Evolutionary conservation across 2,329 filamentous ascomycete genomes (phyloP).

Genomic region (Exophiala sp.): DNA sequence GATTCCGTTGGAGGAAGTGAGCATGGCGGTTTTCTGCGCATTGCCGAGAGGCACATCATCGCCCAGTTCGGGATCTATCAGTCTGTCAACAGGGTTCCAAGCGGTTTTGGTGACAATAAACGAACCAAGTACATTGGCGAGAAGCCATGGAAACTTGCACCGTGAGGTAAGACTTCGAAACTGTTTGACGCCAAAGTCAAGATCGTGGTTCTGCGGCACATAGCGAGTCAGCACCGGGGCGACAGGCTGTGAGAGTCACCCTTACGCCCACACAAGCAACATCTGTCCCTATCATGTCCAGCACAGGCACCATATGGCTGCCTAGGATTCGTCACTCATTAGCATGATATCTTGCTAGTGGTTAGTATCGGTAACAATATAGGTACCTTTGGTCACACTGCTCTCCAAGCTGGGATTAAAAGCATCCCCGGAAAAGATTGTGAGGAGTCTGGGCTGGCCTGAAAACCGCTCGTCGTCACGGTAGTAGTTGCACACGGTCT

Average conservation of each 20-base stretch:
- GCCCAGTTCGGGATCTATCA: conserved; percentile 71
- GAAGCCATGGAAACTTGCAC: conserved; percentile 81
- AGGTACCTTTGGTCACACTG: conserved; percentile 74
- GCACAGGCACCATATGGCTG: conserved; percentile 76
- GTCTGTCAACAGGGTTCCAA: conserved; percentile 70
- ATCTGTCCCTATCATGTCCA: conserved; percentile 71
- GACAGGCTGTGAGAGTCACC: conserved; percentile 23
- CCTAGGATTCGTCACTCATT: conserved; percentile 11
- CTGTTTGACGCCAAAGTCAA: conserved; percentile 83
- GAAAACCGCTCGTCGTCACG: conserved; percentile 55
- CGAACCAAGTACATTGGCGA: conserved; percentile 62
- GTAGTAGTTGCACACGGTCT: conserved; percentile 71
- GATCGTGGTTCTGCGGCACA: conserved; percentile 67
- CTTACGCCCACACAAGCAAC: conserved; percentile 75
- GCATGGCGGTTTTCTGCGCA: conserved; percentile 66
- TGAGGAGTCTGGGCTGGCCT: conserved; percentile 61
- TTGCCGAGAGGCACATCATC: conserved; percentile 68
- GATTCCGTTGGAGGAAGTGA: conserved; percentile 75
- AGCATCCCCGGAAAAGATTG: conserved; percentile 84
- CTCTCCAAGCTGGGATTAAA: conserved; percentile 90
- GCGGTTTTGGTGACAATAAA: conserved; percentile 55
- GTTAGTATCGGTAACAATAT: not conserved
- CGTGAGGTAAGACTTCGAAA: conserved; percentile 66
- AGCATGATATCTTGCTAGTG: conserved; percentile 4
- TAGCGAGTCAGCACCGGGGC: not conserved